phyloP scores from a whole-genome alignment of 2,329 filamentous ascomycete species.

The Scedosporium apiospermum region DNA sequence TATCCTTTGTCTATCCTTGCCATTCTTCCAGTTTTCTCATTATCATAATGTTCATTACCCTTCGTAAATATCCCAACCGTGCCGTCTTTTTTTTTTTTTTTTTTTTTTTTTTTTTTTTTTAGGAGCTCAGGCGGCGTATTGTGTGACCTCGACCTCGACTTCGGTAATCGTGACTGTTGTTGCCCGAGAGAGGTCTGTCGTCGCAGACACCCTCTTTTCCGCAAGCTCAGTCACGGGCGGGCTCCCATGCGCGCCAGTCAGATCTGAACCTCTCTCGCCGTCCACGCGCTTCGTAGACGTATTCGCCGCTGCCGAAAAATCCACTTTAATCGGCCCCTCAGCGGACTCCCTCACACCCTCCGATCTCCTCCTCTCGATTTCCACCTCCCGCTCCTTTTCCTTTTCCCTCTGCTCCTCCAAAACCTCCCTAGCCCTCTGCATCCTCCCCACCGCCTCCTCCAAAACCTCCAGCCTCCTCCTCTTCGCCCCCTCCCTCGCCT shows the following conservation, averaged over 20 bases:
- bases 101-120: too few species aligned
- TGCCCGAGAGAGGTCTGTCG: neutral
- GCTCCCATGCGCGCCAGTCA: too few species aligned
- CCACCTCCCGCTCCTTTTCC: neutral
- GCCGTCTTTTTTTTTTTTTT: neutral
- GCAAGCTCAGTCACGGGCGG: too few species aligned
- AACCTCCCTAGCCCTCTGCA: conserved; percentile 60
- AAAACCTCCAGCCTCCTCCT: conserved; percentile 56
- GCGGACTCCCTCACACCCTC: neutral
- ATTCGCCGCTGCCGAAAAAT: neutral
- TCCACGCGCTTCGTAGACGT: neutral
- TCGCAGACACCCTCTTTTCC: neutral
- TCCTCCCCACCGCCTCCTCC: conserved; percentile 60
- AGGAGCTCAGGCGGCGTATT: neutral
- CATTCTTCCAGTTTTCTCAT: neutral
- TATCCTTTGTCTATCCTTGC: too few species aligned
- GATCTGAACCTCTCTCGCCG: neutral
- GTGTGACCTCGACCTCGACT: neutral
- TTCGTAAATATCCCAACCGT: neutral
- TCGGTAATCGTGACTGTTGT: neutral
- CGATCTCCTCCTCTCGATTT: neutral
- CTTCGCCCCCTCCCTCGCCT: conserved; percentile 63
- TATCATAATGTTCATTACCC: neutral
- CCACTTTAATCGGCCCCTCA: neutral
- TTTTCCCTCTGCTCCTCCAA: conserved; percentile 27